A percentile compares a stretch with the other conserved stretches of the same genome.
Evolutionary conservation across 495 filamentous ascomycete species (phyloP).

Genomic region (Alectoria sarmentosa): DNA sequence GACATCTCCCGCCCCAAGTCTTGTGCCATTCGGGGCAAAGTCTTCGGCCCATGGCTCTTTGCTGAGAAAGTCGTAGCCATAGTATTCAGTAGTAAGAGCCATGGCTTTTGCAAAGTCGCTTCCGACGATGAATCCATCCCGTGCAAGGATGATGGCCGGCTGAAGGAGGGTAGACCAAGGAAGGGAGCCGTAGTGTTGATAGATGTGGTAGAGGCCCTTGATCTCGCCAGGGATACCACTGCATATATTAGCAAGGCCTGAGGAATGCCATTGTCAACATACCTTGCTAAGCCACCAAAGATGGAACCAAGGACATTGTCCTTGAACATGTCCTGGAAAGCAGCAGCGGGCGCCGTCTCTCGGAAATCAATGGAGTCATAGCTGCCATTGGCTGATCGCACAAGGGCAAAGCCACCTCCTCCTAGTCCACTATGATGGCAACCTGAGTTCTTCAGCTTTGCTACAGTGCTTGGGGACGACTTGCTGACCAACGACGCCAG

Average conservation of each 20-base stretch:
- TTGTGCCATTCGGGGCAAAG: conserved; percentile 74
- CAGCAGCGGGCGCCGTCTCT: conserved; percentile 72
- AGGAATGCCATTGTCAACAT: background rate
- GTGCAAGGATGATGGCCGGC: conserved; percentile 65
- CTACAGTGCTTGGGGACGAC: background rate
- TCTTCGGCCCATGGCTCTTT: conserved; percentile 77
- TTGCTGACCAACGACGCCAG: conserved; percentile 57
- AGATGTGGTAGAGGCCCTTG: conserved; percentile 67
- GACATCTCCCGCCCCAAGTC: conserved; percentile 59
- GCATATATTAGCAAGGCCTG: background rate
- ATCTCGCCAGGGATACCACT: conserved; percentile 79
- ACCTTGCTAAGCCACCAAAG: conserved; percentile 59
- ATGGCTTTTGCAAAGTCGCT: conserved; percentile 67
- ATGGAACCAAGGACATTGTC: conserved; percentile 43
- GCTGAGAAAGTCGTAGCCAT: conserved; percentile 53
- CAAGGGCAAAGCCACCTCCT: conserved; percentile 76
- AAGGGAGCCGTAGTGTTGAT: conserved; percentile 61
- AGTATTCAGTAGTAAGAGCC: conserved; percentile 32
- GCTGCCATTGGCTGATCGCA: conserved; percentile 44
- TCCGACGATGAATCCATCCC: conserved; percentile 63
- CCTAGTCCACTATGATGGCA: conserved; percentile 75
- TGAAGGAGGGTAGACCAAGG: conserved; percentile 59
- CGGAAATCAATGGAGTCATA: conserved; percentile 75
- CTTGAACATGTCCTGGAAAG: conserved; percentile 71
- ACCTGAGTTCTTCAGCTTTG: conserved; percentile 26